These are phyloP conservation scores for Crithidia brevicula DNA, from an alignment of 208 protist species.

Conservation along the genomic window DNA sequence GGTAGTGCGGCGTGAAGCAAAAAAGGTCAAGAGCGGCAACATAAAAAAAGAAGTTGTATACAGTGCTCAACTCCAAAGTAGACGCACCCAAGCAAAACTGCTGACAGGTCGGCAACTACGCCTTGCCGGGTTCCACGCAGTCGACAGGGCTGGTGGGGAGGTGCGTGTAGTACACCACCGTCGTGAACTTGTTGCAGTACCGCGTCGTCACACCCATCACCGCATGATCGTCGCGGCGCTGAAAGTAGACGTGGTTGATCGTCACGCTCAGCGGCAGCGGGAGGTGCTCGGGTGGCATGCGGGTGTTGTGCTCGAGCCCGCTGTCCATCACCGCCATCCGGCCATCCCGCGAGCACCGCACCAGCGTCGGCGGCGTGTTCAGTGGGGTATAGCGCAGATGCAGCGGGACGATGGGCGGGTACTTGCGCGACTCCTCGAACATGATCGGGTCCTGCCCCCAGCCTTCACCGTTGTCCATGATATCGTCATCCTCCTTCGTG, in stretches of 20 bases:
- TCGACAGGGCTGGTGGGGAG: constrained; percentile 37
- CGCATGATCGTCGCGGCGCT: constrained; percentile 84
- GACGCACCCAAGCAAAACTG: too few species aligned
- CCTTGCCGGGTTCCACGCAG: constrained; percentile 19
- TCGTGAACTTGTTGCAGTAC: constrained; percentile 92
- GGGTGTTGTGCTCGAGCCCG: constrained; percentile 34
- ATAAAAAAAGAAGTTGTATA: too few species aligned
- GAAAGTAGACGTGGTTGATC: constrained; percentile 94
- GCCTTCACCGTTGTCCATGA: constrained; percentile 77
- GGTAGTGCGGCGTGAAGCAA: too few species aligned
- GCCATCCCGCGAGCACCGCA: constrained; percentile 74
- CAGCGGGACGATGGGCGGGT: constrained; percentile 88
- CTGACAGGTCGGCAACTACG: too few species aligned
- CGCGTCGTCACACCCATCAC: constrained; percentile 89
- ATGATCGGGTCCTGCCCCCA: constrained; percentile 84
- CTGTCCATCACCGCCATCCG: constrained; percentile 53
- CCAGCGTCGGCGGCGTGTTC: constrained; percentile 89
- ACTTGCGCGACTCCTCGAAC: constrained; percentile 88
- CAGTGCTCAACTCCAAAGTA: too few species aligned
- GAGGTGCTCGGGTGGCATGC: constrained; percentile 69
- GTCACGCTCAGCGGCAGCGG: constrained; percentile 89
- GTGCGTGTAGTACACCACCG: constrained; percentile 89
- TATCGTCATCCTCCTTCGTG: constrained; percentile 81
- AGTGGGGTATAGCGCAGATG: constrained; percentile 92
- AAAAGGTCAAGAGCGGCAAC: too few species aligned